Evolutionary conservation across 2,329 filamentous ascomycete species (phyloP).

Genomic region (Hyphodiscus sp.): DNA sequence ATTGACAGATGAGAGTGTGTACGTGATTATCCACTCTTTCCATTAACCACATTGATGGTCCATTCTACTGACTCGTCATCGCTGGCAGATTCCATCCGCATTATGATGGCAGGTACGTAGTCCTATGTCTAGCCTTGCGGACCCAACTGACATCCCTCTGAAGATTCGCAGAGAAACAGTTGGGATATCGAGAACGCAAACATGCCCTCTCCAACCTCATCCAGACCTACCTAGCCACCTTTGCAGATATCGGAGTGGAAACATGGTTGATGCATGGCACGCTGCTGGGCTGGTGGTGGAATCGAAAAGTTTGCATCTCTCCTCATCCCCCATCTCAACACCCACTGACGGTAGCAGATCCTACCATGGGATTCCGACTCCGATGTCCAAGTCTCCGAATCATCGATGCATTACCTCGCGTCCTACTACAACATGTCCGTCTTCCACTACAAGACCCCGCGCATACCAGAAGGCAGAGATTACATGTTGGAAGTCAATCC

Average conservation of each 20-base stretch:
- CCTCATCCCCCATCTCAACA: not conserved
- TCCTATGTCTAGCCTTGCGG: not conserved
- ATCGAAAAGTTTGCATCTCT: conserved; percentile 33
- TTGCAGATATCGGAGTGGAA: conserved; percentile 47
- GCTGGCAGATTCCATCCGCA: conserved; percentile 31
- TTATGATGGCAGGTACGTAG: conserved; percentile 33
- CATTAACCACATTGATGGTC: not conserved
- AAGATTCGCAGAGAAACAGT: conserved; percentile 34
- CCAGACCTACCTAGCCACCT: conserved; percentile 66
- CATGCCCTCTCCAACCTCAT: conserved; percentile 63
- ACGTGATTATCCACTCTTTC: conserved; percentile 11
- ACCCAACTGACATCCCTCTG: not conserved
- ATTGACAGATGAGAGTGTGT: conserved; percentile 26
- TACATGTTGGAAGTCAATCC: conserved; percentile 78
- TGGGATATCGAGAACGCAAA: conserved; percentile 35
- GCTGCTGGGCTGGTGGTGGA: conserved; percentile 87
- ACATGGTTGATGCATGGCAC: conserved; percentile 68
- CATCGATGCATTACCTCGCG: conserved; percentile 46
- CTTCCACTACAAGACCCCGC: conserved; percentile 28
- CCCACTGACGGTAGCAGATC: conserved; percentile 33
- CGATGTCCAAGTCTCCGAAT: conserved; percentile 49
- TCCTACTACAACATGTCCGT: conserved; percentile 40
- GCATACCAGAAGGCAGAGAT: conserved; percentile 35
- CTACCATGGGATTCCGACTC: conserved; percentile 81
- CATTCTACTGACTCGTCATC: conserved; percentile 9